A percentile compares a stretch with the other conserved stretches of the same genome.
Conservation (phyloP, 202 grass and related monocot species). For the Saccharum hybrid region DNA sequence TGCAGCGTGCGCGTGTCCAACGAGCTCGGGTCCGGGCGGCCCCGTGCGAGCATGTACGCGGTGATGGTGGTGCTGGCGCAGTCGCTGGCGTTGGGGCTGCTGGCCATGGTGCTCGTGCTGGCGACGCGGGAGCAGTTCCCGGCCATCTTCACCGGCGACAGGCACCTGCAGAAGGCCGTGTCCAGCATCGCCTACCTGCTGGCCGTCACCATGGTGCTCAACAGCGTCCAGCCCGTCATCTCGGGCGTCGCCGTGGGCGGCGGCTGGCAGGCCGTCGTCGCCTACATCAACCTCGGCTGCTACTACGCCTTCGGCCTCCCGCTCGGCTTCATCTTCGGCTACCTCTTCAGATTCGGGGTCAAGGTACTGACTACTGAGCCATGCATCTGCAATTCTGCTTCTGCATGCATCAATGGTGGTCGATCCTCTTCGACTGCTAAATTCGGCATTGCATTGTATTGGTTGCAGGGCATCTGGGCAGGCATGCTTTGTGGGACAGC, state of each 20-base stretch:
- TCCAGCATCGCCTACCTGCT: constrained; percentile 69
- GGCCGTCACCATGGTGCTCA: constrained; percentile 87
- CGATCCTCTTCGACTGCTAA: no score
- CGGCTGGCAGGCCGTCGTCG: constrained; percentile 79
- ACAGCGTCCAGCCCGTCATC: constrained; percentile 87
- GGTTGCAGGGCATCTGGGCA: constrained; percentile 76
- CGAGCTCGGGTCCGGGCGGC: constrained; percentile 77
- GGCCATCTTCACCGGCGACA: constrained; percentile 67
- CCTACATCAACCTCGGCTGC: constrained; percentile 89
- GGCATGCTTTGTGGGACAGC: constrained; percentile 79
- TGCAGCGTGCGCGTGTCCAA: constrained; percentile 84
- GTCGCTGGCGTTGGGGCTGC: constrained; percentile 71
- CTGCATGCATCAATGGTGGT: no score
- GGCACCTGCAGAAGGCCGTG: constrained; percentile 74
- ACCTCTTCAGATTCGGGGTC: constrained; percentile 71
- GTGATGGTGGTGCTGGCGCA: constrained; percentile 67
- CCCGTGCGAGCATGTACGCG: constrained; percentile 68
- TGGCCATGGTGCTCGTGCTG: constrained; percentile 61
- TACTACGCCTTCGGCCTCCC: constrained; percentile 87
- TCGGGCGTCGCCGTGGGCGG: constrained; percentile 86
- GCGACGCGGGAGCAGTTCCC: constrained; percentile 52
- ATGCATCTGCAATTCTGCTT: not conserved
- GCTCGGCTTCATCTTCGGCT: constrained; percentile 76
- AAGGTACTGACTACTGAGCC: not conserved
- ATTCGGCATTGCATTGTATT: not conserved